Evolutionary conservation across 1,284 basidiomycete species (phyloP).

Genomic region (Thecaphora thlaspeos): DNA sequence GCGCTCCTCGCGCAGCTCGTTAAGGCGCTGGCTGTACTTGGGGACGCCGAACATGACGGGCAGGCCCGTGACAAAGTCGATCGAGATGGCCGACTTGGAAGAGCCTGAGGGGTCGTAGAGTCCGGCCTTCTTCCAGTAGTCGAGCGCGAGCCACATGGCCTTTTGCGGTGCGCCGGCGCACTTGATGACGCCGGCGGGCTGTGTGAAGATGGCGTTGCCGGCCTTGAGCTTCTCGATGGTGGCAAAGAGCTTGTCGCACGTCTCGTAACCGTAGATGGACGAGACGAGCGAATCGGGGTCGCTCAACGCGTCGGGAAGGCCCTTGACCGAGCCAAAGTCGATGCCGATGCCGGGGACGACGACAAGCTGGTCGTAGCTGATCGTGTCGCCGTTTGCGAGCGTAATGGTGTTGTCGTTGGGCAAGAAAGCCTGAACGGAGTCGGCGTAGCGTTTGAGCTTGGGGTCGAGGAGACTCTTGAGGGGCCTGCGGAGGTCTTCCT

Average conservation of each 20-base stretch:
- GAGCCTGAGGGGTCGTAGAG: slow-evolving; percentile 40
- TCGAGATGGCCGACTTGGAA: slow-evolving; percentile 62
- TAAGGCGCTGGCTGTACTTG: slow-evolving; percentile 84
- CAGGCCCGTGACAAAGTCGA: slow-evolving; percentile 88
- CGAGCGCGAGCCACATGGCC: slow-evolving; percentile 54
- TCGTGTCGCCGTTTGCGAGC: slow-evolving; percentile 66
- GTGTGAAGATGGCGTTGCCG: slow-evolving; percentile 90
- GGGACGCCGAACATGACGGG: slow-evolving; percentile 77
- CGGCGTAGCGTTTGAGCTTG: too few relatives aligned
- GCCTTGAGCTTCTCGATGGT: slow-evolving; percentile 66
- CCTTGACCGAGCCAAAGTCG: slow-evolving; percentile 72
- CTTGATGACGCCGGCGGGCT: slow-evolving; percentile 90
- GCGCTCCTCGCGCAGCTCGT: slow-evolving; percentile 74
- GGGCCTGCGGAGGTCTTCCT: too few relatives aligned
- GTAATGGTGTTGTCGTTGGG: slow-evolving; percentile 74
- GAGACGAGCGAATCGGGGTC: slow-evolving; percentile 80
- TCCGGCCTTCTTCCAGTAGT: slow-evolving; percentile 46
- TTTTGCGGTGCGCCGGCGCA: slow-evolving; percentile 76
- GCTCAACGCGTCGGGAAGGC: slow-evolving; percentile 73
- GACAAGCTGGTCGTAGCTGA: slow-evolving; percentile 83
- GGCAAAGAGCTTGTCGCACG: slow-evolving; percentile 45
- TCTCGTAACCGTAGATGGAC: slow-evolving; percentile 73
- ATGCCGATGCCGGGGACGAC: slow-evolving; percentile 85
- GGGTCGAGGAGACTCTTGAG: too few relatives aligned
- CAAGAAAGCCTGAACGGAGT: too few relatives aligned